Evolutionary conservation across 148 eudicot genomes (phyloP), one percentile per base, ranked within the genome.

Genomic region (Oxyria digyna): DNA sequence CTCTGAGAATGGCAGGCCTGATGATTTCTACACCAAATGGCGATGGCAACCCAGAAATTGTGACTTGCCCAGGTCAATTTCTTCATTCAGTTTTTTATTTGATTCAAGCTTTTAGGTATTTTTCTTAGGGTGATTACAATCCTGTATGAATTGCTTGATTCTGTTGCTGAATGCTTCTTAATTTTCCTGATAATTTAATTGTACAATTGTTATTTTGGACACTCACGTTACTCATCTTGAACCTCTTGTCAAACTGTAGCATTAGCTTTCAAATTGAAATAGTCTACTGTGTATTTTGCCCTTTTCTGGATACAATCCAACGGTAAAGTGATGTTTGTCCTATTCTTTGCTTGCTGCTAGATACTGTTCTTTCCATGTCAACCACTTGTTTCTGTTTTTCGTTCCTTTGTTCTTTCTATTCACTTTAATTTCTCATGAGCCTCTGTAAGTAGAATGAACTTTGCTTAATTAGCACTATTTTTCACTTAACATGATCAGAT

Each of bases 1-100:
- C 63, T 81, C 83, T 59, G 96, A 93, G 63, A 89, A 86, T 81
- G 95, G 95, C n/a, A 81, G 98, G 72, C 84, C 81, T 74, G 98
- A 93, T 86, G 67, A 73, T 40, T 83, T 84, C 73, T 89, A 85
- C 72, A 87, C 91, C 57, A 87, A 93, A 62, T 93, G 98, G 98
- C 81, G 98, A 1, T 93, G 98, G 98, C 96, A 93, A 68, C 98
- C 98, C 26, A 86, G 82, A 63, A 78, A 78, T 74, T 93, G 98
- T 76, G 80, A 84, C 69, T 81, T 93, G 73, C 96, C 98, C 69
- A 89, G 98, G 98, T 89, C 49, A 42, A 7, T 41, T 59, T 57
- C 20, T 57, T 27, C 64, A 27, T 15, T 24, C 64, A 57, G 29
- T 57, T 59, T 35, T 6, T 13, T 15, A 5, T 27, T 59, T 59